Evolutionary conservation across 331 rosid species (phyloP), one percentile per base, ranked within the genome.

Genomic region (Quercus tomentella): DNA sequence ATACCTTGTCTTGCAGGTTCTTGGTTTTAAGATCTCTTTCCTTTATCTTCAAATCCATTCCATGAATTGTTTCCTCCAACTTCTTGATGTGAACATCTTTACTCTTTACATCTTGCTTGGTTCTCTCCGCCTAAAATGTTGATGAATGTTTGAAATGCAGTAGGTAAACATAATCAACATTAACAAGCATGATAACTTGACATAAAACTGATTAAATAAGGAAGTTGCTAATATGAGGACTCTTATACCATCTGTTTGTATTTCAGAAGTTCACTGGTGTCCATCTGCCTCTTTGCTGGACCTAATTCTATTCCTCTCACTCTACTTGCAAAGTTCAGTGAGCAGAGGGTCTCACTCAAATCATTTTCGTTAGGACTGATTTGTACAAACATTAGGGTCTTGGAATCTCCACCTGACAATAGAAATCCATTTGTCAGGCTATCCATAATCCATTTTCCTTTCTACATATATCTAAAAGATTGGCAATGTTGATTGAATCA

Each of bases 311-410:
- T 91, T 85, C 99, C 98, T 80, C 94, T 85, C 60, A 90, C 97
- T 88, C 99, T 91, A 78, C 96, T 95, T 56, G 97, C 99, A 65
- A 95, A 95, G 92, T 93, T 95, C 66, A 95, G 82, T 58, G 99
- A 95, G 88, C 97, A 93, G 58, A 95, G 89, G 30, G 98, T 91
- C 93, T 95, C 99, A 22, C 93, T 79, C 89, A 95, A 88, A 78
- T 95, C 99, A 7, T 70, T 90, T 86, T 95, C 97, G 51, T 95
- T 95, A 21, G 99, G 99, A 85, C 98, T 95, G 75, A 95, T 93
- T 81, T 95, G 99, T 73, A 95, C 89, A 83, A 95, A 90, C 99
- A 95, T 95, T 73, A 95, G 96, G 28, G 99, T 86, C 88, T 95
- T 95, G 1, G 98, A 95, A 82, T 95, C 98, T 84, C 99, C 99